These are phyloP conservation scores for Blastobotrys muscicola DNA, from an alignment of 805 yeast species.

Conservation along the genomic window DNA sequence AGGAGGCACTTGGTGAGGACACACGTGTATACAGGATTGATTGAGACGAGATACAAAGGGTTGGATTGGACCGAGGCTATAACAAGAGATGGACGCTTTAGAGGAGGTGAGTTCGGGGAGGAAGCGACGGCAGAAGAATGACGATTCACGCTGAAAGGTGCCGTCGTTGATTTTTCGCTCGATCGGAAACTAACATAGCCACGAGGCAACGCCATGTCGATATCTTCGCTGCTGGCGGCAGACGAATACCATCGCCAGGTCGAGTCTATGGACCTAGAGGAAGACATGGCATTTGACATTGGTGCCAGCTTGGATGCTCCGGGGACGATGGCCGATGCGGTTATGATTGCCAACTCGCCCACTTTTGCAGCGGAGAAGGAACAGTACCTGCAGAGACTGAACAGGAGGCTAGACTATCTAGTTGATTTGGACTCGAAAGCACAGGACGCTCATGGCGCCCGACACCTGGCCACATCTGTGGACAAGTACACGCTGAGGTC, in stretches of 20 bases:
- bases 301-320: not conserved
- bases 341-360: slow-evolving; percentile 7
- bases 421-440: slow-evolving; percentile 2
- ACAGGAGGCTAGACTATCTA: slow-evolving; percentile 6
- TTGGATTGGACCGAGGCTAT: no score
- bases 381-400: slow-evolving; percentile 7
- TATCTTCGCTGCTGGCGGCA: slow-evolving; percentile 12
- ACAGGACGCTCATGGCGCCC: slow-evolving; percentile 1
- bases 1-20: no score
- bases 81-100: no score
- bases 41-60: no score
- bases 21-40: no score
- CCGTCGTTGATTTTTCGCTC: no score
- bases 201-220: slow-evolving; percentile 14
- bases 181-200: slow-evolving; percentile 4
- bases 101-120: no score
- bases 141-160: no score
- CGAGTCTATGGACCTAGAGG: slow-evolving; percentile 5
- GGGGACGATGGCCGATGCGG: slow-evolving; percentile 1
- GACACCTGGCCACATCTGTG: not conserved
- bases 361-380: slow-evolving; percentile 10
- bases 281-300: slow-evolving; percentile 3
- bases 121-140: no score
- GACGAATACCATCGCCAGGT: slow-evolving; percentile 8
- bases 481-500: slow-evolving; percentile 3